phyloP scores from a whole-genome alignment of 345 rosid species.

The Erysimum cheiranthoides region DNA sequence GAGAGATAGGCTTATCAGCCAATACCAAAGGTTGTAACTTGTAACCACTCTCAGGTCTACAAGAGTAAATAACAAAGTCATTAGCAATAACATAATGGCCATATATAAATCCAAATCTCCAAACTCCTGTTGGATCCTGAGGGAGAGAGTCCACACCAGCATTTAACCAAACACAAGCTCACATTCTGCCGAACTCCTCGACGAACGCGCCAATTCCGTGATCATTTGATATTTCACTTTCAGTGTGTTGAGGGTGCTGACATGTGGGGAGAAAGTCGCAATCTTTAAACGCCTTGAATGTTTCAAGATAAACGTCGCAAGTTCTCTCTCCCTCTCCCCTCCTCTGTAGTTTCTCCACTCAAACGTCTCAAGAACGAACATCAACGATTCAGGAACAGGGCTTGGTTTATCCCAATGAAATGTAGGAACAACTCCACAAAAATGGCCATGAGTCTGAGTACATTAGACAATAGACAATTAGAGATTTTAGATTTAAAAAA shows the following conservation, averaged over 20 bases:
- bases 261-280: background rate
- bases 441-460: background rate
- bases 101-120: background rate
- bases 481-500: no score
- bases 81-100: background rate
- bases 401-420: conserved; percentile 23
- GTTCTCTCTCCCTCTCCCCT: background rate
- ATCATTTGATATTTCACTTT: background rate
- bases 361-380: conserved; percentile 23
- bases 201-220: background rate
- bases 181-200: conserved; percentile 19
- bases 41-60: background rate
- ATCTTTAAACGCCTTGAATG: background rate
- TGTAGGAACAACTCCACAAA: background rate
- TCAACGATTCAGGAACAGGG: conserved; percentile 24
- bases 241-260: background rate
- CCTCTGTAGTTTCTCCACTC: conserved; percentile 37
- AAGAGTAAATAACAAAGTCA: background rate
- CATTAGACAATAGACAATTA: conserved; percentile 7
- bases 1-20: background rate
- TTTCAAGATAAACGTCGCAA: conserved; percentile 8
- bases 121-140: background rate
- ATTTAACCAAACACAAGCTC: conserved; percentile 22
- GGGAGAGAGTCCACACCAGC: background rate
- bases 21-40: background rate